Conservation (phyloP, 495 filamentous ascomycete species). For the Podospora sp. region DNA sequence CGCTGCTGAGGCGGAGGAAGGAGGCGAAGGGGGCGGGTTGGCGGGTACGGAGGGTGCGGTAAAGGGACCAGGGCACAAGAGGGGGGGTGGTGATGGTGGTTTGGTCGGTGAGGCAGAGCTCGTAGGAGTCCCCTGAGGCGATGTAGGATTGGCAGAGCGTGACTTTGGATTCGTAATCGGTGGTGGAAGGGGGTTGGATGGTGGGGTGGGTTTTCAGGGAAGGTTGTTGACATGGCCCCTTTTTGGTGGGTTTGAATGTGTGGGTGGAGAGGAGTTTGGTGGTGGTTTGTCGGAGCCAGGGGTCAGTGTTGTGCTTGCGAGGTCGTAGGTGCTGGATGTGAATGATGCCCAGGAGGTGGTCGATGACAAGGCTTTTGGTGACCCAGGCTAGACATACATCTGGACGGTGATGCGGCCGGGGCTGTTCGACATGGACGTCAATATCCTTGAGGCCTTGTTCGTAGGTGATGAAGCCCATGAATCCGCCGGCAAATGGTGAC, state of each 20-base stretch:
- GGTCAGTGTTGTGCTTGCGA: constrained; percentile 36
- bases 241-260: constrained; percentile 5
- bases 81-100: constrained; percentile 58
- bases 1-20: constrained; percentile 68
- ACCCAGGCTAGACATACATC: constrained; percentile 80
- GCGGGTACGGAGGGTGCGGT: constrained; percentile 65
- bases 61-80: constrained; percentile 67
- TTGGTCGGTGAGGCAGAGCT: constrained; percentile 84
- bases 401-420: constrained; percentile 53
- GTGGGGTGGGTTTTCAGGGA: constrained; percentile 13
- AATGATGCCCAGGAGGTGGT: constrained; percentile 62
- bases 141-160: constrained; percentile 71
- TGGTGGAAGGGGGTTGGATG: constrained; percentile 51
- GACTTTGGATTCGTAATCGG: constrained; percentile 66
- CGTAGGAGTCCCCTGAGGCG: constrained; percentile 82
- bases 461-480: constrained; percentile 89
- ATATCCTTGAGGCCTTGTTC: constrained; percentile 76
- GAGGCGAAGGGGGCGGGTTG: constrained; percentile 90
- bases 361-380: constrained; percentile 77
- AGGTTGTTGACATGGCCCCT: neutral
- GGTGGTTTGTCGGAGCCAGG: constrained; percentile 39
- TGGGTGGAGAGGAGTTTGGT: constrained; percentile 35
- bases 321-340: constrained; percentile 66
- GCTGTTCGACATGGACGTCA: constrained; percentile 42
- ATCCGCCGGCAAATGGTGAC: constrained; percentile 81